Evolutionary conservation across 2,329 filamentous ascomycete genomes (phyloP).

Genomic region (Blastomyces silverae): DNA sequence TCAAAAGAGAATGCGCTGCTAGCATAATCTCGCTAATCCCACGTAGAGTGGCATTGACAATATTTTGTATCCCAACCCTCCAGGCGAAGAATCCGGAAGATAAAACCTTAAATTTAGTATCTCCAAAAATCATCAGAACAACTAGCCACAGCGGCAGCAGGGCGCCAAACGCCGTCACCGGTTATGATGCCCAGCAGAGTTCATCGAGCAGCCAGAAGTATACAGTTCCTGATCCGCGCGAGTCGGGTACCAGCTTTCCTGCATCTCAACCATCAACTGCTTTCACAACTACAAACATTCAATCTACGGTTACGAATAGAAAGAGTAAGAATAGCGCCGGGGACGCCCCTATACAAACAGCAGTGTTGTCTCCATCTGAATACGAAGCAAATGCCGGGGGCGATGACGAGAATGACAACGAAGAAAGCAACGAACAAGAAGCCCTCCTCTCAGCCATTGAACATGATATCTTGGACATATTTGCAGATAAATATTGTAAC

Average conservation of each 20-base stretch:
- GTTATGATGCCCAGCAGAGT: not conserved
- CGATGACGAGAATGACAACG: not conserved
- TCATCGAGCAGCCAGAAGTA: not conserved
- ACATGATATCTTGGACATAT: constrained; percentile 60
- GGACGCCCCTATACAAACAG: not conserved
- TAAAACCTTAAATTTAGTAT: constrained; percentile 1
- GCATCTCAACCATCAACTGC: not conserved
- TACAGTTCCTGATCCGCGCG: not conserved
- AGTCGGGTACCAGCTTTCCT: not conserved
- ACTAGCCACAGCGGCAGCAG: constrained; percentile 7
- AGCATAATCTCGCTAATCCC: constrained; percentile 41
- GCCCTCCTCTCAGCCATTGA: constrained; percentile 55
- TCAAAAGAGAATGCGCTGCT: constrained; percentile 42
- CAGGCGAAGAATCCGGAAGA: not conserved
- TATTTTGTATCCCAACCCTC: constrained; percentile 18
- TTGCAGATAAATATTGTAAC: constrained; percentile 81
- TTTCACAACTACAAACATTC: not conserved
- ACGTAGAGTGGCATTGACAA: constrained; percentile 37
- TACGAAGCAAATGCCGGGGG: not conserved
- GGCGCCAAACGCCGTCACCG: not conserved
- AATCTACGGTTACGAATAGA: not conserved
- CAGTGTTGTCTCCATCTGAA: not conserved
- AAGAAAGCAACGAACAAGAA: constrained; percentile 41
- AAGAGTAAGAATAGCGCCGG: not conserved
- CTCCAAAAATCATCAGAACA: not conserved